Conservation (phyloP, 352 stramenopile genomes). For the Globisporangium mamillatum region DNA sequence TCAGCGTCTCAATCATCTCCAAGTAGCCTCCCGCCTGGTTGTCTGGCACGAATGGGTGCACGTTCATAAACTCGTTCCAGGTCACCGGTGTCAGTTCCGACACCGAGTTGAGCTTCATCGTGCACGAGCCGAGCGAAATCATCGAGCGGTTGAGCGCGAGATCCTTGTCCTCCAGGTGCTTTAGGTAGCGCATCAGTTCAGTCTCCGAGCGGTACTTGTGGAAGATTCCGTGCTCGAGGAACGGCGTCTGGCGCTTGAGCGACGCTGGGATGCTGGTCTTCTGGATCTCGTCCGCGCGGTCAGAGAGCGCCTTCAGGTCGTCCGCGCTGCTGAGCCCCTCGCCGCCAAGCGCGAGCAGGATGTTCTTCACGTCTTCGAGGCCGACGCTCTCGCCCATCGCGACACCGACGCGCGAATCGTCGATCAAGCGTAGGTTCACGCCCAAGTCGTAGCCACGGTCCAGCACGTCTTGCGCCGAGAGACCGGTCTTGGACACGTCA, state of each 20-base stretch:
- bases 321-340: constrained; percentile 29
- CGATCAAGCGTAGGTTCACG: constrained; percentile 88
- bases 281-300: constrained; percentile 50
- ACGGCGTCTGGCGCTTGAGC: constrained; percentile 66
- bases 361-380: constrained; percentile 82
- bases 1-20: constrained; percentile 96
- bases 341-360: constrained; percentile 84
- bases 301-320: constrained; percentile 55
- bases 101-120: constrained; percentile 99
- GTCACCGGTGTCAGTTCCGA: constrained; percentile 97
- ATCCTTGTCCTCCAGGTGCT: constrained; percentile 98
- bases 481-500: constrained; percentile 78
- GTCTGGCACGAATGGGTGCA: constrained; percentile 97
- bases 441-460: constrained; percentile 56
- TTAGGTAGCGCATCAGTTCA: constrained; percentile 95
- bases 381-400: constrained; percentile 97
- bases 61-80: constrained; percentile 96
- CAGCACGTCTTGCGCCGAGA: constrained; percentile 78
- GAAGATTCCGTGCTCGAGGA: constrained; percentile 96
- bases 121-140: constrained; percentile 99
- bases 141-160: constrained; percentile 99
- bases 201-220: constrained; percentile 97
- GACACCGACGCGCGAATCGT: constrained; percentile 88
- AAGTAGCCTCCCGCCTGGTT: constrained; percentile 95
- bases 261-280: constrained; percentile 53